Evolutionary conservation across 2,329 filamentous ascomycete genomes (phyloP), one percentile per base, ranked within the genome.

Genomic region (Neofusicoccum cordaticola): DNA sequence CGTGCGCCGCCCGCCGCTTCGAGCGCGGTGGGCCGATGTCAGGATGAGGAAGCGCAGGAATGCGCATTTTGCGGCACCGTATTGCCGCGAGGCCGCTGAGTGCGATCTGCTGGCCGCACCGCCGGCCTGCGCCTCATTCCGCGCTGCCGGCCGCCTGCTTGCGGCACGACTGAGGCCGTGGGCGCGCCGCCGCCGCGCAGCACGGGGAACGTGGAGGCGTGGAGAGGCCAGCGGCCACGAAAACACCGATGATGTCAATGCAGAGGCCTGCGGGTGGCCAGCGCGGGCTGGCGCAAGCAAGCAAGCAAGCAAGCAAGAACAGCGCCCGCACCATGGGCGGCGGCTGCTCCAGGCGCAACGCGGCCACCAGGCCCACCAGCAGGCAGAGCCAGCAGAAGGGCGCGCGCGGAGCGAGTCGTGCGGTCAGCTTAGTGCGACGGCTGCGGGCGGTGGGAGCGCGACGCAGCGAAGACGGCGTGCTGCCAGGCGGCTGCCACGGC

Each of bases 1-100:
- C 56, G 56, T 47, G 56, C 56, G 56, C 56, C 56, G 53, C 56
- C 27, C 56, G 56, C 56, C 56, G 56, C 56, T 60, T 60, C 31
- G 56, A 60, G 56, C 17, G 42, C 31, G 56, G 56, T 60, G 56
- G 56, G 56, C 56, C 56, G 56, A 60, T 58, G 56, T 58, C 37
- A 47, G 56, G 56, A 58, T 47, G 41, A 60, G 56, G 47, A 47
- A 45, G 56, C n/a, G 31, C 41, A 60, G 56, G 56, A 60, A 60
- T 60, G 56, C 42, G 56, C 41, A 60, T 60, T 53, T 52, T 60
- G 31, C 52, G 52, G 52, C 37, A 57, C 52, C 52, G 17, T 13
- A 17, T 31, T 47, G 56, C 56, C 56, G 56, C 56, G 56, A 47
- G 44, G n/a, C 56, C 42, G 56, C 56, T 47, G 42, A 37, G 42